Evolutionary conservation across 768 basidiomycete genomes (phyloP).

Genomic region (Leccinellum rugosiceps): DNA sequence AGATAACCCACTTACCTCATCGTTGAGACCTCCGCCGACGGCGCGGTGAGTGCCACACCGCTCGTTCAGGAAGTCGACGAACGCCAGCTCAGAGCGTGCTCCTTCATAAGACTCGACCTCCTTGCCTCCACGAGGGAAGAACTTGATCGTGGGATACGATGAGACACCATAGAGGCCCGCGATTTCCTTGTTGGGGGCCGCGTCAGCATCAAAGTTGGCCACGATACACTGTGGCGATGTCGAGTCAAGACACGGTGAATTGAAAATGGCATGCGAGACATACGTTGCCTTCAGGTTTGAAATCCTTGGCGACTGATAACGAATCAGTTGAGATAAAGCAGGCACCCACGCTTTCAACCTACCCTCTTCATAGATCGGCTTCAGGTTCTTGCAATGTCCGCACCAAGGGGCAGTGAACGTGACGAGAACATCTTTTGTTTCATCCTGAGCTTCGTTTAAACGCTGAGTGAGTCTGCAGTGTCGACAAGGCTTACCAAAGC

Average conservation of each 20-base stretch:
- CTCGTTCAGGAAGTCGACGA: slow-evolving; percentile 79
- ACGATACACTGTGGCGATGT: slow-evolving; percentile 66
- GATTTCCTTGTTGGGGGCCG: slow-evolving; percentile 69
- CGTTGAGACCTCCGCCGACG: slow-evolving; percentile 76
- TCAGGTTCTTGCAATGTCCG: slow-evolving; percentile 91
- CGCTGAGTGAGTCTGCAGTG: background rate
- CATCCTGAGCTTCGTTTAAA: slow-evolving; percentile 40
- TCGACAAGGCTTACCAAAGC: slow-evolving; percentile 49
- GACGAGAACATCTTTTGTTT: slow-evolving; percentile 79
- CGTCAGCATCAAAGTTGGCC: slow-evolving; percentile 90
- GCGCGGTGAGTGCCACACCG: slow-evolving; percentile 84
- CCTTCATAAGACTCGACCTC: slow-evolving; percentile 66
- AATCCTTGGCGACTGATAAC: slow-evolving; percentile 67
- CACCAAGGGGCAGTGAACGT: slow-evolving; percentile 87
- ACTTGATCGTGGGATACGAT: slow-evolving; percentile 93
- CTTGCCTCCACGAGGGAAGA: slow-evolving; percentile 77
- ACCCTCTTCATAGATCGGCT: slow-evolving; percentile 85
- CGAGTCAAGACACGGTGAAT: slow-evolving; percentile 2
- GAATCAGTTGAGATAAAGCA: background rate
- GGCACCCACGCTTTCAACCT: background rate
- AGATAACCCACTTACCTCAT: slow-evolving; percentile 43
- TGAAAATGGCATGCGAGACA: slow-evolving; percentile 13
- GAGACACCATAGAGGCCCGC: slow-evolving; percentile 67
- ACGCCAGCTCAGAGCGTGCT: slow-evolving; percentile 68
- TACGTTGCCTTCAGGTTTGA: slow-evolving; percentile 75